These are phyloP conservation scores for Eucalyptus camaldulensis DNA, from an alignment of 345 rosid species.

Conservation along the genomic window DNA sequence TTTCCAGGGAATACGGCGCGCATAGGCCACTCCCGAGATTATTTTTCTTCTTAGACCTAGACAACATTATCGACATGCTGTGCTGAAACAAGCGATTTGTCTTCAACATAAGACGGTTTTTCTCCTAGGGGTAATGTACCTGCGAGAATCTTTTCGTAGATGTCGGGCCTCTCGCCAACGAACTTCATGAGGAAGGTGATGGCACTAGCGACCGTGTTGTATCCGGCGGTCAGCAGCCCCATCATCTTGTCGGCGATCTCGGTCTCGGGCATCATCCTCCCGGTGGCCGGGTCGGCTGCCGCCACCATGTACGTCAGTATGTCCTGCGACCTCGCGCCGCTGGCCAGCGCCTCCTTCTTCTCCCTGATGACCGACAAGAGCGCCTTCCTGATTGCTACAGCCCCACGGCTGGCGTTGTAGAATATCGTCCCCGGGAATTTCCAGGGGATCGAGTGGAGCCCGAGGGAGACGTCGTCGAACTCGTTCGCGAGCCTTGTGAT, in stretches of 20 bases:
- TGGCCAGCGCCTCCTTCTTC: conserved; percentile 16
- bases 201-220: conserved; percentile 30
- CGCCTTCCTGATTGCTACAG: conserved; percentile 7
- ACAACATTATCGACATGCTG: background rate
- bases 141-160: conserved; percentile 12
- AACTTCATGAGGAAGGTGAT: conserved; percentile 40
- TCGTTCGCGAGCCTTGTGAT: conserved; percentile 11
- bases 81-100: background rate
- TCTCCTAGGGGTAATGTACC: background rate
- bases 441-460: conserved; percentile 26
- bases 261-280: conserved; percentile 22
- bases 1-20: background rate
- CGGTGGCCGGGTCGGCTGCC: conserved; percentile 8
- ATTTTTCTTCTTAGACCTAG: background rate
- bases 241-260: conserved; percentile 41
- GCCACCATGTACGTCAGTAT: conserved; percentile 17
- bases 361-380: conserved; percentile 9
- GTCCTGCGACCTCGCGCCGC: conserved; percentile 7
- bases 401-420: conserved; percentile 13
- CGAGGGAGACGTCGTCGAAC: conserved; percentile 21
- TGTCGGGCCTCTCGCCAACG: conserved; percentile 32
- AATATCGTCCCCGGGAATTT: conserved; percentile 22
- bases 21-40: background rate
- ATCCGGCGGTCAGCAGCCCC: conserved; percentile 43
- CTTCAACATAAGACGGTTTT: background rate